Evolutionary conservation across 148 eudicot genomes (phyloP).

Genomic region (Agrostemma githago): DNA sequence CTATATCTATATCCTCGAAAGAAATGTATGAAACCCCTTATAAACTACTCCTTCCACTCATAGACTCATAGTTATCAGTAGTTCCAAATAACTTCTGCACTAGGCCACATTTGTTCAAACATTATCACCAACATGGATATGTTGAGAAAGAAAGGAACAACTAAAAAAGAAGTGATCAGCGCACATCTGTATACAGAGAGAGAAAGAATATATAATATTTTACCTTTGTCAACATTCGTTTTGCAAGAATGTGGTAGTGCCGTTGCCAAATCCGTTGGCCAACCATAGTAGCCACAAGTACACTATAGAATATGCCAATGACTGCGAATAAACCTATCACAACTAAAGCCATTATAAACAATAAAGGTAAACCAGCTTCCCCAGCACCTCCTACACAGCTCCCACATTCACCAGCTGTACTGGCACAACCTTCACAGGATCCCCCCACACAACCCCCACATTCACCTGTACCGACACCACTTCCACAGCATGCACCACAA

Average conservation of each 20-base stretch:
- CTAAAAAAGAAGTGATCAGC: not conserved
- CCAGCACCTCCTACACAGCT: constrained; percentile 92
- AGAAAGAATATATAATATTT: constrained; percentile 11
- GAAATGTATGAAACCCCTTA: not conserved
- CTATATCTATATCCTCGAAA: not conserved
- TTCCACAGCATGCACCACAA: constrained; percentile 79
- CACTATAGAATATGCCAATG: constrained; percentile 89
- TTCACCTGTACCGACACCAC: constrained; percentile 82
- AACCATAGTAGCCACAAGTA: constrained; percentile 94
- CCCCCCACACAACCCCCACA: constrained; percentile 79
- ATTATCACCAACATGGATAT: not conserved
- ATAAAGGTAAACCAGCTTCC: constrained; percentile 86
- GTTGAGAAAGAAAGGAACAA: not conserved
- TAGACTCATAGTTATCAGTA: not conserved
- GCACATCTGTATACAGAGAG: not conserved
- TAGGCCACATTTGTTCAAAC: not conserved
- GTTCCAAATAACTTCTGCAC: not conserved
- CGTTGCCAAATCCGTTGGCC: constrained; percentile 98
- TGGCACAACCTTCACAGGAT: constrained; percentile 76
- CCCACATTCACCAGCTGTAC: constrained; percentile 88
- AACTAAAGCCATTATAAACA: constrained; percentile 70
- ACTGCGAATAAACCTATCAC: constrained; percentile 89
- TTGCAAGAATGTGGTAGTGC: constrained; percentile 95
- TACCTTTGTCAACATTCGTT: constrained; percentile 96
- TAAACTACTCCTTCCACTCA: not conserved